Evolutionary conservation across 306 rosid genomes (phyloP).

Genomic region (Quercus rubra): DNA sequence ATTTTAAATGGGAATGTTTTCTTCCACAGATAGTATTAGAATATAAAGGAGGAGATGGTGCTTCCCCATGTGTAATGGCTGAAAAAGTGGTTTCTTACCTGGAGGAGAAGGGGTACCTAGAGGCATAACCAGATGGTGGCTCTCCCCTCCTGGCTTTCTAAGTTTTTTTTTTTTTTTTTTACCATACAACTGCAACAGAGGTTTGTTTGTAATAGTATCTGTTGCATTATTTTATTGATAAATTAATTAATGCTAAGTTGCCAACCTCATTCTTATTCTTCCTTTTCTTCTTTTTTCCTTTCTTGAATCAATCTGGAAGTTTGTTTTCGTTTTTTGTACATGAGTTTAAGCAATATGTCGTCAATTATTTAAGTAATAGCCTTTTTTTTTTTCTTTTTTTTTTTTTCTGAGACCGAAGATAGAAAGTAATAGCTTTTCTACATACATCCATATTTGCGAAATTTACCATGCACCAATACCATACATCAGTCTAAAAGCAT

Average conservation of each 20-base stretch:
- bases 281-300: not conserved
- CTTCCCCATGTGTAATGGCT: constrained; percentile 67
- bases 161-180: not conserved
- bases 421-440: too few relatives aligned
- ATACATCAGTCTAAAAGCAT: too few relatives aligned
- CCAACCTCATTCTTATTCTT: not conserved
- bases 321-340: not conserved
- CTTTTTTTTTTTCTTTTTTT: too few relatives aligned
- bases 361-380: not conserved
- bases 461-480: too few relatives aligned
- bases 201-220: not conserved
- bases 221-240: not conserved
- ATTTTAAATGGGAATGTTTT: not conserved
- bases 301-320: not conserved
- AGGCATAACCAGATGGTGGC: constrained; percentile 26
- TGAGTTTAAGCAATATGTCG: not conserved
- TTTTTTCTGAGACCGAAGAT: too few relatives aligned
- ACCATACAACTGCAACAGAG: not conserved
- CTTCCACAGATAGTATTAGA: constrained; percentile 44
- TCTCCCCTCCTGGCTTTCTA: not conserved
- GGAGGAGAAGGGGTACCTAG: constrained; percentile 58
- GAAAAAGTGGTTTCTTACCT: constrained; percentile 52
- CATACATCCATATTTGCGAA: too few relatives aligned
- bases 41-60: constrained; percentile 35
- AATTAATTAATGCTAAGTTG: not conserved